Percentiles rank a stretch among this genome's conserved stretches.
phyloP scores from a whole-genome alignment of 345 rosid genomes.

The Citrus hindsii region DNA sequence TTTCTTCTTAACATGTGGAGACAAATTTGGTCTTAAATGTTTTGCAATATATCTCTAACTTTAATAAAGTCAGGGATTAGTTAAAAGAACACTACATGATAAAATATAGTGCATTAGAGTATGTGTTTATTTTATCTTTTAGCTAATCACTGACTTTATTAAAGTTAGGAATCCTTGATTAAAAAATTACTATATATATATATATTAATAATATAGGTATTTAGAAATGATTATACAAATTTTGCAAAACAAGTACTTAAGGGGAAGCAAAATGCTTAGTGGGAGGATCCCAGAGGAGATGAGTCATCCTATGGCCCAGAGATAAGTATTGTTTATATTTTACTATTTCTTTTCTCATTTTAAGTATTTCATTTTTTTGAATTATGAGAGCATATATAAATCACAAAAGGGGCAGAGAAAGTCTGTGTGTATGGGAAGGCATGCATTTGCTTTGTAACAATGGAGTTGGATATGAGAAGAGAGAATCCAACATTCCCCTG shows the following conservation, averaged over 20 bases:
- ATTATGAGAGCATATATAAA: not conserved
- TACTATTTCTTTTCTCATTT: not conserved
- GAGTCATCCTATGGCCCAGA: constrained; percentile 1
- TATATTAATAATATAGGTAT: not conserved
- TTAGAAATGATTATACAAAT: not conserved
- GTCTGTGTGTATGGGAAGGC: not conserved
- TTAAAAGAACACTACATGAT: too few species aligned
- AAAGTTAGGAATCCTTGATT: fast-evolving
- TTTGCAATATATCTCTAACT: too few species aligned
- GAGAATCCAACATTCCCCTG: constrained; percentile 41
- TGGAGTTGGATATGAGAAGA: not conserved
- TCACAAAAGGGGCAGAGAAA: constrained; percentile 1
- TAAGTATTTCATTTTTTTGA: not conserved
- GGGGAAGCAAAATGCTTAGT: not conserved
- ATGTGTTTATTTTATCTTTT: too few species aligned
- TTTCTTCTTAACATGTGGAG: too few species aligned
- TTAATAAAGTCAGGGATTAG: too few species aligned
- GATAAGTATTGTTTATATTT: constrained; percentile 5
- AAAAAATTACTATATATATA: too few species aligned
- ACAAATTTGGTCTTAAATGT: too few species aligned
- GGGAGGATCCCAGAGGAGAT: not conserved
- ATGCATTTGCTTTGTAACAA: constrained; percentile 13
- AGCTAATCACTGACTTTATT: too few species aligned
- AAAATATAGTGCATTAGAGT: fast-evolving
- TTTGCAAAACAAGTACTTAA: not conserved